phyloP scores from a whole-genome alignment of 768 basidiomycete species.

The Daedaleopsis sinensis region DNA sequence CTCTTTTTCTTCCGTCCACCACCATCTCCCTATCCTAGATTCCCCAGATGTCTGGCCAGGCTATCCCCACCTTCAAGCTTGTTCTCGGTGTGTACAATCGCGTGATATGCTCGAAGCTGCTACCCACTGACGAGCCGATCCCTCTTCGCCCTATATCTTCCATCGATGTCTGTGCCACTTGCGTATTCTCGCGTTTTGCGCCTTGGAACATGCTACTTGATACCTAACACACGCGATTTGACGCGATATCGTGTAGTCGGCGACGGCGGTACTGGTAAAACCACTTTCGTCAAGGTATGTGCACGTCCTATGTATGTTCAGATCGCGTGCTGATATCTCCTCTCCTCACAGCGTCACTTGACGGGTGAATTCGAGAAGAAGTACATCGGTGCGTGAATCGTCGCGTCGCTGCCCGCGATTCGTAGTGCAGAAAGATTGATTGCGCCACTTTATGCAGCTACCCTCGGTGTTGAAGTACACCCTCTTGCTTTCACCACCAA shows the following conservation, averaged over 20 bases:
- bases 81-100: constrained; percentile 78
- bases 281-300: constrained; percentile 94
- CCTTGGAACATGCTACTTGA: constrained; percentile 24
- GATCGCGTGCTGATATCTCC: constrained; percentile 63
- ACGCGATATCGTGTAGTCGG: constrained; percentile 60
- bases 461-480: constrained; percentile 99
- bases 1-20: constrained; percentile 26
- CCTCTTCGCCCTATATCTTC: constrained; percentile 38
- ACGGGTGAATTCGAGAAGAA: constrained; percentile 99
- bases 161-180: constrained; percentile 52
- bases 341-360: constrained; percentile 78
- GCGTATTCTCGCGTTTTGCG: constrained; percentile 21
- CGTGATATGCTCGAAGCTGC: neutral
- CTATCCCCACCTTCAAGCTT: constrained; percentile 95
- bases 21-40: constrained; percentile 44
- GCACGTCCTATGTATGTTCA: constrained; percentile 22
- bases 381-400: constrained; percentile 78
- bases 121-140: constrained; percentile 29
- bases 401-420: neutral
- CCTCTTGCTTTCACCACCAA: constrained; percentile 96
- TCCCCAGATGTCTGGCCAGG: constrained; percentile 44
- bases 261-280: constrained; percentile 97
- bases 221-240: constrained; percentile 22
- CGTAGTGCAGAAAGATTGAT: constrained; percentile 3
- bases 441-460: constrained; percentile 58